Evolutionary conservation across 805 yeast genomes (phyloP).

Genomic region (Naumovozyma baii): DNA sequence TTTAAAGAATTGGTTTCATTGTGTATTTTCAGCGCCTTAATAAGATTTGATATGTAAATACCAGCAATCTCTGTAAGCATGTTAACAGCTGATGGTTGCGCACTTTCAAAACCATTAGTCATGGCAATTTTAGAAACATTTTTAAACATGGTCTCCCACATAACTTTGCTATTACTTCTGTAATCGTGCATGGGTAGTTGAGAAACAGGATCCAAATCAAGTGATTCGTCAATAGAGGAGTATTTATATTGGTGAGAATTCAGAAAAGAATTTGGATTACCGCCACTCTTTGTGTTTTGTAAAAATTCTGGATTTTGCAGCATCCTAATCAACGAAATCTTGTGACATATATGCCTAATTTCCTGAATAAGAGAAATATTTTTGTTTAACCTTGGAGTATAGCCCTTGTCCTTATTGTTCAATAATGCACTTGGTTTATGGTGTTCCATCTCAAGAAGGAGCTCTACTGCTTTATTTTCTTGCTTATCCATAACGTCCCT

Average conservation of each 20-base stretch:
- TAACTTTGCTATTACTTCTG: slow-evolving; percentile 45
- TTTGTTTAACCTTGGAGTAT: slow-evolving; percentile 47
- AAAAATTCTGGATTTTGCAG: slow-evolving; percentile 46
- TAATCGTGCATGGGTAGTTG: slow-evolving; percentile 60
- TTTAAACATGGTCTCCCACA: slow-evolving; percentile 56
- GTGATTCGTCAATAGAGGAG: slow-evolving; percentile 44
- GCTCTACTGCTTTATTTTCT: slow-evolving; percentile 38
- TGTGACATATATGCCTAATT: slow-evolving; percentile 77
- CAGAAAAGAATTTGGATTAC: slow-evolving; percentile 13
- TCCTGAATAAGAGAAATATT: slow-evolving; percentile 79
- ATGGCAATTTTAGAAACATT: slow-evolving; percentile 70
- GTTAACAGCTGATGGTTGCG: slow-evolving; percentile 69
- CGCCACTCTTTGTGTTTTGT: slow-evolving; percentile 11
- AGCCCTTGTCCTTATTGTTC: slow-evolving; percentile 41
- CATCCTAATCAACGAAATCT: slow-evolving; percentile 76
- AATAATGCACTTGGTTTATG: slow-evolving; percentile 32
- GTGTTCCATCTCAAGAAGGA: slow-evolving; percentile 31
- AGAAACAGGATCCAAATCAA: slow-evolving; percentile 78
- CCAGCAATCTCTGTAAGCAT: slow-evolving; percentile 78
- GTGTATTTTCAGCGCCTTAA: slow-evolving; percentile 59
- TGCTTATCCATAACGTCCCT: slow-evolving; percentile 36
- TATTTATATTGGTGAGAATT: slow-evolving; percentile 19
- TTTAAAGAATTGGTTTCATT: slow-evolving; percentile 47
- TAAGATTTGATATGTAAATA: slow-evolving; percentile 64
- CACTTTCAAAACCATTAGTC: slow-evolving; percentile 86